These are phyloP conservation scores for Pleurotus tuoliensis DNA, from an alignment of 768 basidiomycete species.

Conservation along the genomic window DNA sequence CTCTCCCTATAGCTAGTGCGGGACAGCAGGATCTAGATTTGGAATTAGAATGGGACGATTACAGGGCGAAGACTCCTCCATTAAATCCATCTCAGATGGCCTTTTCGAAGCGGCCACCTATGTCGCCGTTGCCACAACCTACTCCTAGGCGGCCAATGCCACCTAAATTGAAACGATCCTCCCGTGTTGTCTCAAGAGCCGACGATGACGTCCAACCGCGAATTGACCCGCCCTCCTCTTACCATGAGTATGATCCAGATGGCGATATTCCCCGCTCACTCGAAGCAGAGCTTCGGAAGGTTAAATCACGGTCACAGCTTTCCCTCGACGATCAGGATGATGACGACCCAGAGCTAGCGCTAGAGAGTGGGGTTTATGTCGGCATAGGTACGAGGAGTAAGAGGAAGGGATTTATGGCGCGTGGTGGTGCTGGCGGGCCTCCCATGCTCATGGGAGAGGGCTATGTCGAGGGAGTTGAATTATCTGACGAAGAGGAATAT, in stretches of 20 bases:
- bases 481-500: too few relatives aligned
- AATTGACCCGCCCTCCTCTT: conserved; percentile 1
- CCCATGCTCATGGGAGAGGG: conserved; percentile 73
- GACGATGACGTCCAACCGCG: conserved; percentile 13
- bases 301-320: conserved; percentile 22
- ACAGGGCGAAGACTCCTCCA: background rate
- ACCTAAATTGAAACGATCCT: conserved; percentile 53
- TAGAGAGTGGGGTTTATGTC: conserved; percentile 46
- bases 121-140: conserved; percentile 57
- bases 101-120: conserved; percentile 59
- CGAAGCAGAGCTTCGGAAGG: conserved; percentile 61
- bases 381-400: conserved; percentile 55
- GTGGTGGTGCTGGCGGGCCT: conserved; percentile 68
- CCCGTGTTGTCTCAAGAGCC: conserved; percentile 22
- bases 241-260: background rate
- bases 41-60: too few relatives aligned
- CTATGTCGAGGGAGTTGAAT: conserved; percentile 52
- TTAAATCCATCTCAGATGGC: conserved; percentile 13
- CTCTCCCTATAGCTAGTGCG: too few relatives aligned
- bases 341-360: conserved; percentile 34
- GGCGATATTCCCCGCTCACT: conserved; percentile 20
- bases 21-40: too few relatives aligned
- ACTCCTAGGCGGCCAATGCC: conserved; percentile 56
- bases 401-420: conserved; percentile 61
- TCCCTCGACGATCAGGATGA: conserved; percentile 24